These are phyloP conservation scores for Rutstroemia sp. DNA, from an alignment of 2,329 filamentous ascomycete species.

Conservation along the genomic window DNA sequence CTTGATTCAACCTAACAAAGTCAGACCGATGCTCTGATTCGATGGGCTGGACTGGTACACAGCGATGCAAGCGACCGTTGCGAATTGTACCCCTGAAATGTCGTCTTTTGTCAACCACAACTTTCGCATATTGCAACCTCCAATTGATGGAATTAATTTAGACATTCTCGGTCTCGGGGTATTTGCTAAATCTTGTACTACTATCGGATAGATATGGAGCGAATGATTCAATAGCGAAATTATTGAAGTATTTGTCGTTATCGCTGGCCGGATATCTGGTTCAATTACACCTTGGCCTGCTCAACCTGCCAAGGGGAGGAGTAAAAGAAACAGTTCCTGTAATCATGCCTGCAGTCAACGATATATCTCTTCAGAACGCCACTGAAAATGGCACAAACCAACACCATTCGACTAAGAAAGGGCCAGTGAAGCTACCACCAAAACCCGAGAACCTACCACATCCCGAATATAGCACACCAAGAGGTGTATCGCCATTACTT, in stretches of 20 bases:
- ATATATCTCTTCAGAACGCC: not conserved
- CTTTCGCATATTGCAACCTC: not conserved
- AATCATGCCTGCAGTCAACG: not conserved
- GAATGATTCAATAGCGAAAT: not conserved
- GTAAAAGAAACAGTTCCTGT: not conserved
- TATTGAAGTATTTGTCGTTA: not conserved
- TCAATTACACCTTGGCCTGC: not conserved
- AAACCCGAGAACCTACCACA: slow-evolving; percentile 7
- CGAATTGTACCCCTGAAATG: slow-evolving; percentile 8
- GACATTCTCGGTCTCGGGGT: not conserved
- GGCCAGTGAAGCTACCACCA: slow-evolving; percentile 1
- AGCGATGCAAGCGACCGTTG: slow-evolving; percentile 6
- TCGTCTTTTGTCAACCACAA: not conserved
- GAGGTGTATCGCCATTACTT: slow-evolving; percentile 1
- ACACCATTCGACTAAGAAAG: not conserved
- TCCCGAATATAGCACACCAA: slow-evolving; percentile 1
- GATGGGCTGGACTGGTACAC: not conserved
- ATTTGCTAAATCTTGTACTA: not conserved
- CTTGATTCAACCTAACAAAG: not conserved
- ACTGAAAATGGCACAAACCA: not conserved
- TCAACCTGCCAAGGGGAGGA: not conserved
- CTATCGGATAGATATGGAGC: not conserved
- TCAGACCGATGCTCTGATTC: not conserved
- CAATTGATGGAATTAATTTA: slow-evolving; percentile 8
- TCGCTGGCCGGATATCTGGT: not conserved